Evolutionary conservation across 176 grass and related monocot genomes (phyloP), one percentile per base, ranked within the genome.

Genomic region (Oryza meyeriana): DNA sequence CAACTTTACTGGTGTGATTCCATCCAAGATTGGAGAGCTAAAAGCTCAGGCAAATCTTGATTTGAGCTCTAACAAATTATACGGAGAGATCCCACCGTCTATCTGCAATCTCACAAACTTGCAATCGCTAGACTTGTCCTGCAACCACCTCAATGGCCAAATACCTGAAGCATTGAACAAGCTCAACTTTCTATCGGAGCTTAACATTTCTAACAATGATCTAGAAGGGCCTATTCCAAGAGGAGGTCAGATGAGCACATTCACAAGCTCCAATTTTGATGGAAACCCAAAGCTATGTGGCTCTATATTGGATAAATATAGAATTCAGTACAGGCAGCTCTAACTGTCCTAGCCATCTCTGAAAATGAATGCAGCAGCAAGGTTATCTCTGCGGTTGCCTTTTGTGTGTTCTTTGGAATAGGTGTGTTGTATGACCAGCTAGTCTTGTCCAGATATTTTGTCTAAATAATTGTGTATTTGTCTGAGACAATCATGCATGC

Each of bases 351-450:
- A n/a, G n/a, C n/a, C n/a, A n/a, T n/a, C n/a, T n/a, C n/a, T n/a
- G n/a, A n/a, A n/a, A n/a, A n/a, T n/a, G n/a, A n/a, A n/a, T n/a
- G n/a, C n/a, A n/a, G 34, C 3, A 90, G 50, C 16, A 86, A 70
- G 6, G 7, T 0, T 0, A 40, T 55, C 12, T 35, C 62, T 17
- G 50, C 39, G 32, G 33, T 82, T 28, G 48, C 44, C 32, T 77
- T 90, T 26, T 3, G 88, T 31, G 55, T 55, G 0, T 81, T 87
- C 33, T 81, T 86, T 32, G 83, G 63, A 52, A 12, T 42, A 3
- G 40, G 40, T 3, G 40, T 42, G 40, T 42, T 42, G 10, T 42
- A 42, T 12, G 40, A 42, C 10, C 40, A 42, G 40, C 6, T 42
- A 11, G 10, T 42, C 40, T 12, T 42, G 0, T 42, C 40, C 8